Evolutionary conservation across 345 rosid genomes (phyloP).

Genomic region (sweet orange (Citrus sinensis)): DNA sequence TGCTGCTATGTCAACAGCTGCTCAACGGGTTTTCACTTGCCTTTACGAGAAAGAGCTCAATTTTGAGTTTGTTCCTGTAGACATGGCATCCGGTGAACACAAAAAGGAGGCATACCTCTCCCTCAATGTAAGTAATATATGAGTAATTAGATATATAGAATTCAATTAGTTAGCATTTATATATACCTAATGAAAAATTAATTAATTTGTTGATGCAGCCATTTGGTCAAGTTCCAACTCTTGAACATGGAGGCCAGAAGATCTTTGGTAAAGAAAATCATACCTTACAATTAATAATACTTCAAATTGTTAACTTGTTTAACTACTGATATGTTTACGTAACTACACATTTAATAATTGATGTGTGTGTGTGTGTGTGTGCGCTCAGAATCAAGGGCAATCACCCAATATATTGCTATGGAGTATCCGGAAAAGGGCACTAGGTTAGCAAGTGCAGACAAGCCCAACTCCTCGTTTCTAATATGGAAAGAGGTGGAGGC

Average conservation of each 20-base stretch:
- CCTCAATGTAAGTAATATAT: constrained; percentile 18
- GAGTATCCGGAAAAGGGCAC: constrained; percentile 52
- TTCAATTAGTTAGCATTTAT: no score
- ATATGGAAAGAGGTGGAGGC: constrained; percentile 73
- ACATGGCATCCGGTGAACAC: constrained; percentile 25
- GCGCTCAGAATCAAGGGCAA: constrained; percentile 76
- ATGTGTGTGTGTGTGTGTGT: neutral
- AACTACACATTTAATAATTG: neutral
- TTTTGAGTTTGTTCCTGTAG: constrained; percentile 23
- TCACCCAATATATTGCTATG: constrained; percentile 54
- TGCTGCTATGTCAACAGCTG: neutral
- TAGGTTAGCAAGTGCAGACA: constrained; percentile 33
- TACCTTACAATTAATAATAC: neutral
- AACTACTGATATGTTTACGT: neutral
- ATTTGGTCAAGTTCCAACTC: constrained; percentile 72
- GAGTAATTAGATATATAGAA: no score
- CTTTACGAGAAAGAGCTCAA: constrained; percentile 30
- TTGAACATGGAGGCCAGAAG: constrained; percentile 65
- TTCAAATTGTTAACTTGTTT: no score
- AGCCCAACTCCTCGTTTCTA: constrained; percentile 26
- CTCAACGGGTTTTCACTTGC: constrained; percentile 17
- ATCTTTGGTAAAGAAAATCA: constrained; percentile 50
- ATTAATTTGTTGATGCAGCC: constrained; percentile 41
- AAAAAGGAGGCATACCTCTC: constrained; percentile 25
- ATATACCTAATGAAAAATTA: no score